Percentiles rank a stretch among this genome's conserved stretches.
These are phyloP conservation scores for Mycena alexandri DNA, from an alignment of 768 basidiomycete species.

Conservation along the genomic window DNA sequence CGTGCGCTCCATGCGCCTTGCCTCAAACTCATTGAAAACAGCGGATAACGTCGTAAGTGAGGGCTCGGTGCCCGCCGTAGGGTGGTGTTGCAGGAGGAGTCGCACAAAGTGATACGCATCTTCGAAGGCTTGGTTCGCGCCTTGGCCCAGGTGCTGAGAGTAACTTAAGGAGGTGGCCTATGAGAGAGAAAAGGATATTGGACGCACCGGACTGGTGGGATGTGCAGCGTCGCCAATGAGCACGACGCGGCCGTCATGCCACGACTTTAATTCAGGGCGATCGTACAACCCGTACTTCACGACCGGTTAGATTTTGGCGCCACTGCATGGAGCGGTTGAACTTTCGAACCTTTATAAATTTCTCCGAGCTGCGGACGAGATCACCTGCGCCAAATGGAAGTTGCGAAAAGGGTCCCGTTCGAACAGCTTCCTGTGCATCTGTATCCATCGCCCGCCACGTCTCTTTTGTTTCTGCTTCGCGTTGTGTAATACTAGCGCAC, in stretches of 20 bases:
- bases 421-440: slow-evolving; percentile 38
- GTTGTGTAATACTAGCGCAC: slow-evolving; percentile 48
- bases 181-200: not conserved
- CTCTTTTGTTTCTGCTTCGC: slow-evolving; percentile 54
- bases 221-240: slow-evolving; percentile 62
- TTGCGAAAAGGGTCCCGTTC: slow-evolving; percentile 34
- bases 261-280: slow-evolving; percentile 54
- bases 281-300: slow-evolving; percentile 58
- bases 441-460: slow-evolving; percentile 55
- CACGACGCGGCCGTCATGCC: slow-evolving; percentile 57
- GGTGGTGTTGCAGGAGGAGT: slow-evolving; percentile 48
- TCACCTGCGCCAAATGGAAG: slow-evolving; percentile 39
- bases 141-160: slow-evolving; percentile 59
- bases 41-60: slow-evolving; percentile 44
- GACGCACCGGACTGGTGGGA: slow-evolving; percentile 58
- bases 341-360: slow-evolving; percentile 40
- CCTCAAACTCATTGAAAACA: slow-evolving; percentile 52
- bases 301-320: not conserved
- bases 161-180: not conserved
- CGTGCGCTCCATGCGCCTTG: slow-evolving; percentile 51
- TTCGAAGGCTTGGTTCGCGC: slow-evolving; percentile 61
- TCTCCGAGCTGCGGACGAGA: slow-evolving; percentile 36
- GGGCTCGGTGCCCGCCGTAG: slow-evolving; percentile 34
- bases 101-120: slow-evolving; percentile 53
- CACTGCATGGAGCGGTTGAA: not conserved